Evolutionary conservation across 1,139 yeast species (phyloP).

Genomic region (Meyerozyma sp.): DNA sequence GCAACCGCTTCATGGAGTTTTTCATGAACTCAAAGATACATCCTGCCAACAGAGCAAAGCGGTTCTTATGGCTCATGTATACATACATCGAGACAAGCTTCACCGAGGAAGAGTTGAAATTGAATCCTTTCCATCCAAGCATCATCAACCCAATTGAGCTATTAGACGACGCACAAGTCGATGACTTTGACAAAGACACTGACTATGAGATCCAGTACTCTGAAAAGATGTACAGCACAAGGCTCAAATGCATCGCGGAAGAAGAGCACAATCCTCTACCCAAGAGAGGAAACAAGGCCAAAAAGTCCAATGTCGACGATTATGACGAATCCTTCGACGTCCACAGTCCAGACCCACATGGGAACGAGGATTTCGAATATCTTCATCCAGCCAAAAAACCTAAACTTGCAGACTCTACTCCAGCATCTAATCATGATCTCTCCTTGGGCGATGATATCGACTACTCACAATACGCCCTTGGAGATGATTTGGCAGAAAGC

Average conservation of each 20-base stretch:
- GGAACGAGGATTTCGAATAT: background rate
- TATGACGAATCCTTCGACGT: background rate
- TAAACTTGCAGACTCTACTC: background rate
- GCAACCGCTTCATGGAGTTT: conserved; percentile 53
- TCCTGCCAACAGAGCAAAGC: conserved; percentile 61
- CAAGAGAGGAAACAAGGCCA: conserved; percentile 29
- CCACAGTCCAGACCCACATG: background rate
- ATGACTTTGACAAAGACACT: conserved; percentile 61
- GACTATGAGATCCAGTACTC: conserved; percentile 70
- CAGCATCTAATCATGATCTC: background rate
- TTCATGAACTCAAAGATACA: conserved; percentile 49
- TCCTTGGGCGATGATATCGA: background rate
- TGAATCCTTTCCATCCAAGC: conserved; percentile 52
- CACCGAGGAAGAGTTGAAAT: conserved; percentile 43
- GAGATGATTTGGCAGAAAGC: background rate
- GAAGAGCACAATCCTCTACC: conserved; percentile 34
- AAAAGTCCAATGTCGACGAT: conserved; percentile 18
- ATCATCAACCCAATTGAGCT: conserved; percentile 44
- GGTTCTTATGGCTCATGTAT: conserved; percentile 82
- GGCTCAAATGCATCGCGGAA: conserved; percentile 52
- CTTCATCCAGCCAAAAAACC: background rate
- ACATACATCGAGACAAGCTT: conserved; percentile 72
- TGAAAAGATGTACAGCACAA: conserved; percentile 56
- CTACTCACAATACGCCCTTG: background rate
- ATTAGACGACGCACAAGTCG: conserved; percentile 33